Conservation (phyloP, 306 rosid genomes). For the Quercus cerris region DNA sequence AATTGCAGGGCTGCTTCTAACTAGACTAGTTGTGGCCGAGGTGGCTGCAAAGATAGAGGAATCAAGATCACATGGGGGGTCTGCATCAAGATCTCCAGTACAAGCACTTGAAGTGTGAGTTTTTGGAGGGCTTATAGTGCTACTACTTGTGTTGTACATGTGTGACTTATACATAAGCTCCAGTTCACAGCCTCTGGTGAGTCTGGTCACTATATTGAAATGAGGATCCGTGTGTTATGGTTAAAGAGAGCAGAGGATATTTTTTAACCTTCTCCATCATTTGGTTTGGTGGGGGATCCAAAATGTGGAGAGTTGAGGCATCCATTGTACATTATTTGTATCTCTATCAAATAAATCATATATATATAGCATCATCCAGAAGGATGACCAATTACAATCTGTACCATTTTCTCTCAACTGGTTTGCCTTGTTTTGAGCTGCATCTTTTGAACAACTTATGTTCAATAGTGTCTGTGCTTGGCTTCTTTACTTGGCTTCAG, state of each 20-base stretch:
- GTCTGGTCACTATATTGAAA: background rate
- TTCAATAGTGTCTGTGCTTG: background rate
- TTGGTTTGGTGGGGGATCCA: background rate
- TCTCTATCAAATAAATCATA: conserved; percentile 30
- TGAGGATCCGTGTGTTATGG: background rate
- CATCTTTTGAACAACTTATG: background rate
- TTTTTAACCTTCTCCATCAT: conserved; percentile 27
- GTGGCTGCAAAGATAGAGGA: conserved; percentile 70
- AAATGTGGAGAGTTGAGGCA: background rate
- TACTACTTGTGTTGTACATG: background rate
- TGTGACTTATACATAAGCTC: conserved; percentile 17
- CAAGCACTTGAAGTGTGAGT: conserved; percentile 37
- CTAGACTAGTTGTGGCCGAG: conserved; percentile 79
- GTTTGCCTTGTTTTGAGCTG: conserved; percentile 20
- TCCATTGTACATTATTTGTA: conserved; percentile 8
- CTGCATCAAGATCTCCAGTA: conserved; percentile 25
- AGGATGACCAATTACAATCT: conserved; percentile 14
- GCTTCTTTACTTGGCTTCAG: background rate
- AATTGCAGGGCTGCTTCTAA: conserved; percentile 81
- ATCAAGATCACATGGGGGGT: conserved; percentile 43
- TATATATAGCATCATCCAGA: conserved; percentile 7
- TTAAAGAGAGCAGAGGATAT: conserved; percentile 32
- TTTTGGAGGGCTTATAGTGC: background rate
- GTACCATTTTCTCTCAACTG: conserved; percentile 15
- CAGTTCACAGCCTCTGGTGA: conserved; percentile 24